A percentile compares a stretch with the other conserved stretches of the same genome.
Evolutionary conservation across 225 moss, liverwort and hornwort species (phyloP).

Genomic region (Antitrichia curtipendula): DNA sequence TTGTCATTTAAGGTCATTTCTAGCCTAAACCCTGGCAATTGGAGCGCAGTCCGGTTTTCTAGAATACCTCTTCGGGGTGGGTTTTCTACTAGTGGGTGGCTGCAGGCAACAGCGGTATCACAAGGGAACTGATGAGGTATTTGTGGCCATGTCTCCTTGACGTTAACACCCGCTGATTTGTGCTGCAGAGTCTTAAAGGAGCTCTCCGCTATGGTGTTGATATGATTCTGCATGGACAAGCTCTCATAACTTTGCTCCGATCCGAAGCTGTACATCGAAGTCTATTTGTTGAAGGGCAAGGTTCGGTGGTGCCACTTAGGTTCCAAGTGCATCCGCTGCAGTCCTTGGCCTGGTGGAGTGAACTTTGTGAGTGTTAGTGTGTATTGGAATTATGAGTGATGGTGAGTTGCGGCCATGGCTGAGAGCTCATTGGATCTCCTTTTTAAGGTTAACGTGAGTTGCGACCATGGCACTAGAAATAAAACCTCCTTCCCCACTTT

Average conservation of each 20-base stretch:
- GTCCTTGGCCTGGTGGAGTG: background rate
- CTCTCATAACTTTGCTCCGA: background rate
- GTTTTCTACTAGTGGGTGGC: background rate
- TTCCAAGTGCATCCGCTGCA: background rate
- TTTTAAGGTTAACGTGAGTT: background rate
- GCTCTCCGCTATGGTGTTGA: background rate
- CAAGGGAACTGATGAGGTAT: background rate
- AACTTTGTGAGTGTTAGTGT: background rate
- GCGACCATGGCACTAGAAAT: background rate
- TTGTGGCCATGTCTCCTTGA: background rate
- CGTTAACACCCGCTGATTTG: background rate
- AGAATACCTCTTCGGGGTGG: background rate
- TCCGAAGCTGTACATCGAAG: background rate
- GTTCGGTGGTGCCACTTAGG: background rate
- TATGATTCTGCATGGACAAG: background rate
- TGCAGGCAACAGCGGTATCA: background rate
- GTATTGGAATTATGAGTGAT: background rate
- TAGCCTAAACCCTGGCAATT: too few relatives aligned
- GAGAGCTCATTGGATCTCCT: too few relatives aligned
- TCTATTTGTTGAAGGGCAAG: background rate
- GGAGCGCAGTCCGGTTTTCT: background rate
- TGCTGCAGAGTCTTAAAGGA: background rate
- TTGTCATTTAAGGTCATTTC: background rate
- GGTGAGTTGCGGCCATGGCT: background rate
- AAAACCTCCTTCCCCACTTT: background rate